A percentile compares a stretch with the other conserved stretches of the same genome.
These are phyloP conservation scores for Fonsecaea pedrosoi DNA, from an alignment of 2,329 filamentous ascomycete genomes.

Conservation along the genomic window DNA sequence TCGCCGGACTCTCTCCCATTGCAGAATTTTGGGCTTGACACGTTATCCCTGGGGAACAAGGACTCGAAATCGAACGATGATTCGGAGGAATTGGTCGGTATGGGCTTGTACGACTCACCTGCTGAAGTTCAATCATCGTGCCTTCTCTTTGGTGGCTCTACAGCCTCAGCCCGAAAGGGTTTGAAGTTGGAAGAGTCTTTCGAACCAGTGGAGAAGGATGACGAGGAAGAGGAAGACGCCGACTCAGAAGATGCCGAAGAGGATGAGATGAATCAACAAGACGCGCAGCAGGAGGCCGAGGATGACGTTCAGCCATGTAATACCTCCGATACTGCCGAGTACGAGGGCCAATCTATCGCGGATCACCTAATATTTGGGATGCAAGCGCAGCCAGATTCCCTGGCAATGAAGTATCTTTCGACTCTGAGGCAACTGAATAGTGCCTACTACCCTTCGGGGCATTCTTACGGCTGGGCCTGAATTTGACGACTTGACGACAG, in stretches of 20 bases:
- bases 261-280: constrained; percentile 2
- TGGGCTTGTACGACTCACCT: constrained; percentile 42
- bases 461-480: constrained; percentile 33
- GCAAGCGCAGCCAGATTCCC: constrained; percentile 24
- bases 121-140: constrained; percentile 39
- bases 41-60: constrained; percentile 20
- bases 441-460: constrained; percentile 29
- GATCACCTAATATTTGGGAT: constrained; percentile 25
- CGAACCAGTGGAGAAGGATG: constrained; percentile 43
- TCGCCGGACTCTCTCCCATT: constrained; percentile 37
- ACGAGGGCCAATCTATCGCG: constrained; percentile 28
- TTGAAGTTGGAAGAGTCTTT: constrained; percentile 42
- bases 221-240: constrained; percentile 25
- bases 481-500: constrained; percentile 25
- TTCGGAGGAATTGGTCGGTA: constrained; percentile 39
- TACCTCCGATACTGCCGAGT: constrained; percentile 4
- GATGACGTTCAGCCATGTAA: not conserved
- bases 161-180: constrained; percentile 23
- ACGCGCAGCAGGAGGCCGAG: constrained; percentile 1
- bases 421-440: constrained; percentile 35
- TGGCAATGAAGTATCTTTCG: constrained; percentile 32
- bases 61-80: constrained; percentile 16
- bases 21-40: constrained; percentile 29
- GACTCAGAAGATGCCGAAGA: constrained; percentile 35
- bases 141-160: constrained; percentile 30